Evolutionary conservation across 495 filamentous ascomycete species (phyloP).

Genomic region (Articulospora tetracladia): DNA sequence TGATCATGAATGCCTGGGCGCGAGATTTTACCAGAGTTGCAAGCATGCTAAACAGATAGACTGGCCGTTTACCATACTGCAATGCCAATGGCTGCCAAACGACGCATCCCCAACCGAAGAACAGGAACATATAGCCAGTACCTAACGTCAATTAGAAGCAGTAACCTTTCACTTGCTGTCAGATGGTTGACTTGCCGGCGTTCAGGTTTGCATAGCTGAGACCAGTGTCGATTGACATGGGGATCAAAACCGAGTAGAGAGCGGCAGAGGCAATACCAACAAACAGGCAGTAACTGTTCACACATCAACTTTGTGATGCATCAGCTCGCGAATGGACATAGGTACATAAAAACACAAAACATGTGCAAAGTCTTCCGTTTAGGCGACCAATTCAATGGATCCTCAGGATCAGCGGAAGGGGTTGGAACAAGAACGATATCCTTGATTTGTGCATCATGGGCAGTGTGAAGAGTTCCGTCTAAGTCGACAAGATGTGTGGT

Average conservation of each 20-base stretch:
- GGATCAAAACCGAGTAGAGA: conserved; percentile 24
- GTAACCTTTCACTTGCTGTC: not conserved
- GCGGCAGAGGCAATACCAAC: conserved; percentile 23
- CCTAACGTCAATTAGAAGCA: conserved; percentile 8
- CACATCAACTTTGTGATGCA: not conserved
- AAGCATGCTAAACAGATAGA: conserved; percentile 28
- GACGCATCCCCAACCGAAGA: conserved; percentile 34
- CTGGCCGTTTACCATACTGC: conserved; percentile 31
- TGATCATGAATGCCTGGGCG: not conserved
- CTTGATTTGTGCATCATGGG: conserved; percentile 35
- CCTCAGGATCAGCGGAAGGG: conserved; percentile 54
- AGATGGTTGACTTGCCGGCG: conserved; percentile 10
- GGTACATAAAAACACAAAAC: conserved; percentile 30
- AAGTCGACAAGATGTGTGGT: conserved; percentile 28
- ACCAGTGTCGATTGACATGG: conserved; percentile 31
- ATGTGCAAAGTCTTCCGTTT: conserved; percentile 49
- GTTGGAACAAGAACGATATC: conserved; percentile 56
- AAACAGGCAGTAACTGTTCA: conserved; percentile 5
- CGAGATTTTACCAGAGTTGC: conserved; percentile 11
- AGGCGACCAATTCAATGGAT: conserved; percentile 60
- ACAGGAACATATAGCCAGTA: conserved; percentile 33
- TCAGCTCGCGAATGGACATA: not conserved
- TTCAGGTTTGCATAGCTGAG: conserved; percentile 17
- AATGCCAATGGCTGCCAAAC: conserved; percentile 33
- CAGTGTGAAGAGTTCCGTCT: conserved; percentile 30